Percentiles rank a stretch among this genome's conserved stretches.
Evolutionary conservation across 345 rosid species (phyloP).

Genomic region (Noccaea bulbosa): DNA sequence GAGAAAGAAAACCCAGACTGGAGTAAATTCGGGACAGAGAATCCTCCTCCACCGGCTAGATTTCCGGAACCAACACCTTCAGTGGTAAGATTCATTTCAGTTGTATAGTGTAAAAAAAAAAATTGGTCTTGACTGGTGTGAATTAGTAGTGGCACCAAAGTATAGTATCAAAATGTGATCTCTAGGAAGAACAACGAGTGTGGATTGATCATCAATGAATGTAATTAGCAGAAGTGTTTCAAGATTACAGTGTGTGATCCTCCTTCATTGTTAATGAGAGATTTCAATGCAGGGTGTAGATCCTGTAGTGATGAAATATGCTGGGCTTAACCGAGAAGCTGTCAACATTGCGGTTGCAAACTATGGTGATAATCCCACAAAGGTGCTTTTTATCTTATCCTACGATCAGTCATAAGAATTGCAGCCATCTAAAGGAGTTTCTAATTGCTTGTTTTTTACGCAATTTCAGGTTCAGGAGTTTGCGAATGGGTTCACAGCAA

Average conservation of each 20-base stretch:
- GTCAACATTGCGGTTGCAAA: slow-evolving; percentile 74
- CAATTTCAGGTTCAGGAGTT: slow-evolving; percentile 67
- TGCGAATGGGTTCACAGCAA: slow-evolving; percentile 55
- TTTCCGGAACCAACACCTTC: slow-evolving; percentile 53
- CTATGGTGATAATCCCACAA: slow-evolving; percentile 85
- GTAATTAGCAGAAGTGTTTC: neutral
- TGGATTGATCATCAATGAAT: neutral
- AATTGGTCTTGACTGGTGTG: neutral
- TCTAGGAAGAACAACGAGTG: neutral
- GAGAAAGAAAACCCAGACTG: slow-evolving; percentile 75
- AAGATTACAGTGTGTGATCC: slow-evolving; percentile 12
- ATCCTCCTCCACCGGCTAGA: slow-evolving; percentile 53
- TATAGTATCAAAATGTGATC: neutral
- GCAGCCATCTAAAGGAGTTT: neutral
- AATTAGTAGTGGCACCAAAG: neutral
- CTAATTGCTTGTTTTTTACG: neutral
- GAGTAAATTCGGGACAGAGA: slow-evolving; percentile 70
- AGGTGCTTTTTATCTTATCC: slow-evolving; percentile 49
- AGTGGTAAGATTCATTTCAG: slow-evolving; percentile 43
- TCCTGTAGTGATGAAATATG: slow-evolving; percentile 68
- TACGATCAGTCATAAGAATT: neutral
- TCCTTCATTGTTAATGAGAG: neutral
- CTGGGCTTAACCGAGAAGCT: slow-evolving; percentile 73
- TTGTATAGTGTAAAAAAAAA: neutral
- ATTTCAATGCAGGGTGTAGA: slow-evolving; percentile 61